Percentiles rank a stretch among this genome's conserved stretches.
phyloP scores from a whole-genome alignment of 495 filamentous ascomycete genomes.

The Evernia prunastri region DNA sequence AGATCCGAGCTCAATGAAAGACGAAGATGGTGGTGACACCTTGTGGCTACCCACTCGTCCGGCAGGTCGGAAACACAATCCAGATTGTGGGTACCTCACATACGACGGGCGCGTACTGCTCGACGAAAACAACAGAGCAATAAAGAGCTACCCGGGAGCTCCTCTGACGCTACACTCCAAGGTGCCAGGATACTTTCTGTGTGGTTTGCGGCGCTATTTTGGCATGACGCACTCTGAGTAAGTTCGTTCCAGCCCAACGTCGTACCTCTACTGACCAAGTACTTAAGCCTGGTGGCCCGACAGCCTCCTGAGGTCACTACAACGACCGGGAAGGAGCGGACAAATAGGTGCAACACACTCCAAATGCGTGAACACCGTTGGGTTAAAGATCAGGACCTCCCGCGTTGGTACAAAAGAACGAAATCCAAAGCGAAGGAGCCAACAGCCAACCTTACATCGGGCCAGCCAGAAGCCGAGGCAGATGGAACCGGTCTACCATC shows the following conservation, averaged over 20 bases:
- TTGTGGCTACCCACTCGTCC: background rate
- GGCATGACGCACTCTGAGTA: background rate
- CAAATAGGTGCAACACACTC: no score
- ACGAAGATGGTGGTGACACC: background rate
- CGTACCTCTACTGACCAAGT: background rate
- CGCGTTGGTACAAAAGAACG: no score
- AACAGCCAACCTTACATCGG: no score
- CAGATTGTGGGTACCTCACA: background rate
- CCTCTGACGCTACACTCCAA: background rate
- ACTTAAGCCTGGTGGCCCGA: background rate
- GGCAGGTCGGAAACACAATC: background rate
- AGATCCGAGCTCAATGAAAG: background rate
- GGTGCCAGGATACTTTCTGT: rapidly evolving
- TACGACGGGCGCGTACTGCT: background rate
- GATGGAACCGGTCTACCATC: no score
- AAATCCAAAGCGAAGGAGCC: no score
- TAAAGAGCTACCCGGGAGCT: background rate
- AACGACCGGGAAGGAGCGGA: background rate
- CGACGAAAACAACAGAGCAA: background rate
- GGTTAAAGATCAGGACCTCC: no score
- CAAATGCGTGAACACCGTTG: no score
- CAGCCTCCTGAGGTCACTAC: background rate
- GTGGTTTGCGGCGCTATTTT: background rate
- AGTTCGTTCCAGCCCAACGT: background rate
- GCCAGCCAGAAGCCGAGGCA: no score